phyloP scores from a whole-genome alignment of 805 yeast genomes.

The Clavispora vitiphila region DNA sequence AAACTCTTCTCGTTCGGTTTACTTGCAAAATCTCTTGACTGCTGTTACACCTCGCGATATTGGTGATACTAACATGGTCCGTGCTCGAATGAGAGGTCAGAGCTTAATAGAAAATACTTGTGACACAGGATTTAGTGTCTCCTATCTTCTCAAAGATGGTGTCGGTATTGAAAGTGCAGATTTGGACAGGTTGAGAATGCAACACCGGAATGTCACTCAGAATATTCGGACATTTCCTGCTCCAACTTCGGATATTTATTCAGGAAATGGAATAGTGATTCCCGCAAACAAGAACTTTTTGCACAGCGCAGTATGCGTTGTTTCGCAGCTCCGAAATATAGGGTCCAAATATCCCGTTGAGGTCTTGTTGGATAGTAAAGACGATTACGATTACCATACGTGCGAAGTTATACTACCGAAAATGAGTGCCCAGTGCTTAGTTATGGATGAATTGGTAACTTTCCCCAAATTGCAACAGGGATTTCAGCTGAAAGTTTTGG shows the following conservation, averaged over 20 bases:
- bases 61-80: background rate
- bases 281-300: constrained; percentile 24
- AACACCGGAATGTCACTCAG: constrained; percentile 25
- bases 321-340: constrained; percentile 33
- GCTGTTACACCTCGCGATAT: background rate
- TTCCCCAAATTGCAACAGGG: constrained; percentile 23
- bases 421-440: constrained; percentile 63
- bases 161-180: constrained; percentile 14
- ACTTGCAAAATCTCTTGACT: background rate
- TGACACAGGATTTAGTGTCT: constrained; percentile 7
- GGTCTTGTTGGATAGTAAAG: constrained; percentile 34
- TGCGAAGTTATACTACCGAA: constrained; percentile 62
- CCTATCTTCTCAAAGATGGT: constrained; percentile 2
- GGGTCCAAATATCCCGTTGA: constrained; percentile 44
- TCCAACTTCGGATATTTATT: constrained; percentile 22
- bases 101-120: constrained; percentile 7
- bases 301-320: constrained; percentile 25
- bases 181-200: constrained; percentile 18
- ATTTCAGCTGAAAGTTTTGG: constrained; percentile 34
- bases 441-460: constrained; percentile 28
- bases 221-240: constrained; percentile 19
- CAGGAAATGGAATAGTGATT: constrained; percentile 34
- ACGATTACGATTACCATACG: constrained; percentile 34
- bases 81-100: constrained; percentile 2
- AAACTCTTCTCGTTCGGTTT: background rate